Conservation (phyloP, 352 stramenopile species). For the Phytophthora hibernalis region DNA sequence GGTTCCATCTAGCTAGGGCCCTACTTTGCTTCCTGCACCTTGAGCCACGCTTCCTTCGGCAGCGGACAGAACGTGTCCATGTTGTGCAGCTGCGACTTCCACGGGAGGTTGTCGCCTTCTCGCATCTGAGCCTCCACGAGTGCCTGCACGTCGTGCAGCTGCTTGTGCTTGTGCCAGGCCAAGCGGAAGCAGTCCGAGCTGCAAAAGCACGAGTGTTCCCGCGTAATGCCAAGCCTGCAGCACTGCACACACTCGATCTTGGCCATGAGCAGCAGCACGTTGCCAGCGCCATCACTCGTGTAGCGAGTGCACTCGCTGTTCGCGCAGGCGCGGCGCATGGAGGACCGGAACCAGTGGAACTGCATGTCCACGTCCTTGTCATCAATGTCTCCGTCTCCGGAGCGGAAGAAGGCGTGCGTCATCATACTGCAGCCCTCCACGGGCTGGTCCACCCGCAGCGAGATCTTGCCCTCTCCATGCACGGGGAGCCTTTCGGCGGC, state of each 20-base stretch:
- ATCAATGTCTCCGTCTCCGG: constrained; percentile 71
- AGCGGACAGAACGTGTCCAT: constrained; percentile 63
- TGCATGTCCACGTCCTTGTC: constrained; percentile 74
- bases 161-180: constrained; percentile 73
- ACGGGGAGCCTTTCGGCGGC: constrained; percentile 61
- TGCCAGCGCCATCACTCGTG: constrained; percentile 60
- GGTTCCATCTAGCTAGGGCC: constrained; percentile 34
- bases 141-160: constrained; percentile 54
- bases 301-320: constrained; percentile 64
- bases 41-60: constrained; percentile 62
- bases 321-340: constrained; percentile 61
- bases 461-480: constrained; percentile 75
- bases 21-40: constrained; percentile 76
- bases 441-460: constrained; percentile 76
- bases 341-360: constrained; percentile 76
- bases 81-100: constrained; percentile 69
- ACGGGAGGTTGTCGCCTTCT: constrained; percentile 38
- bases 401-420: constrained; percentile 84
- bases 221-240: constrained; percentile 66
- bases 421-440: constrained; percentile 74
- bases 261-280: constrained; percentile 73
- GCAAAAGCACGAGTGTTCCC: constrained; percentile 77
- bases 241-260: constrained; percentile 80
- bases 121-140: constrained; percentile 28
- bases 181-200: constrained; percentile 71